Evolutionary conservation across 2,329 filamentous ascomycete species (phyloP).

Genomic region (Anisogramma anomala): DNA sequence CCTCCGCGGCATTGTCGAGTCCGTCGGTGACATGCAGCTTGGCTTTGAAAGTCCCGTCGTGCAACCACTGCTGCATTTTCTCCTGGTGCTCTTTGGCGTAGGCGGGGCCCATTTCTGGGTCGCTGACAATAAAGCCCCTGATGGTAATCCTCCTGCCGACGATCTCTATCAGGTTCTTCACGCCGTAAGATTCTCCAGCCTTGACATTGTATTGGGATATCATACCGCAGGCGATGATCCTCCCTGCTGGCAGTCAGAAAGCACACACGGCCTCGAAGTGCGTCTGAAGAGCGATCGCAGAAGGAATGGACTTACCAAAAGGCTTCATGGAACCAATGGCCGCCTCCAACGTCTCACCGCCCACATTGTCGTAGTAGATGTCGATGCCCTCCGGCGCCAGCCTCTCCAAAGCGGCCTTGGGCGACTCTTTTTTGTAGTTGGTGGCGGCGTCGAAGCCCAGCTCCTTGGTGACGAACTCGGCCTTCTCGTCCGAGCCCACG

Average conservation of each 20-base stretch:
- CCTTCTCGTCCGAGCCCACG: conserved; percentile 69
- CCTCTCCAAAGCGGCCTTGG: conserved; percentile 53
- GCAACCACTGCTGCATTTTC: conserved; percentile 64
- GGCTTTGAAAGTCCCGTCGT: conserved; percentile 62
- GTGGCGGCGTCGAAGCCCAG: conserved; percentile 52
- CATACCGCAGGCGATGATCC: conserved; percentile 56
- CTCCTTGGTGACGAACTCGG: conserved; percentile 48
- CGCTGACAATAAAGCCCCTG: conserved; percentile 63
- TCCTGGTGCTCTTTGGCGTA: conserved; percentile 62
- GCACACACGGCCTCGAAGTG: too few species aligned
- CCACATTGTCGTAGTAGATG: conserved; percentile 47
- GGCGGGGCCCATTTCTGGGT: conserved; percentile 52
- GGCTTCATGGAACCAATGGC: conserved; percentile 38
- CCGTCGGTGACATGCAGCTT: conserved; percentile 58
- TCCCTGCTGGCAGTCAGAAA: conserved; percentile 14
- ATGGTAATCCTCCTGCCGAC: conserved; percentile 59
- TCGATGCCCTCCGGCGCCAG: conserved; percentile 70
- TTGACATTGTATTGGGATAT: conserved; percentile 49
- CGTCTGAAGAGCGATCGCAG: too few species aligned
- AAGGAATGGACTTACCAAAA: conserved; percentile 32
- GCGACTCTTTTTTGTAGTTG: conserved; percentile 79
- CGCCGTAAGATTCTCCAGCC: conserved; percentile 45
- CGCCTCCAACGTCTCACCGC: conserved; percentile 40
- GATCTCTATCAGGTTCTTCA: conserved; percentile 54
- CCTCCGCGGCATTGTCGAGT: conserved; percentile 66